Conservation (phyloP, 805 yeast species). For the Candida pseudofarinosa region DNA sequence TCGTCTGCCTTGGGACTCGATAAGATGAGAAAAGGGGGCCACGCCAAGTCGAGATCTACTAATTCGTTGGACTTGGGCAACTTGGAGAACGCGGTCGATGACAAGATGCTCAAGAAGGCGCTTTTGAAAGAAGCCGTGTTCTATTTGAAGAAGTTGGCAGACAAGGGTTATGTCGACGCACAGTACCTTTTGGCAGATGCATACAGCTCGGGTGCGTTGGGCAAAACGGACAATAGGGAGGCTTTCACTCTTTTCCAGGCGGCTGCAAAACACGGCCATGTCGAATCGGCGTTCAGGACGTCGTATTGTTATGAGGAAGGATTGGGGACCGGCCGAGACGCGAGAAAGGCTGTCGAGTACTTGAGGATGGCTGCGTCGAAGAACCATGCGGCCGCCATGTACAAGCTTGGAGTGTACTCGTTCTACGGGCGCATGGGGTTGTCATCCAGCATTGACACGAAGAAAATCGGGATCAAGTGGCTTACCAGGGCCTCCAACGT, state of each 20-base stretch:
- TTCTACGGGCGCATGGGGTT: conserved; percentile 85
- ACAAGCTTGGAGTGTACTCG: conserved; percentile 82
- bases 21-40: conserved; percentile 9
- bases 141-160: conserved; percentile 66
- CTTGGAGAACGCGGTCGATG: conserved; percentile 15
- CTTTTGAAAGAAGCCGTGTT: conserved; percentile 73
- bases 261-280: conserved; percentile 92
- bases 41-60: conserved; percentile 19
- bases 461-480: conserved; percentile 91
- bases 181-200: conserved; percentile 93
- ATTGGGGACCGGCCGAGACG: conserved; percentile 84
- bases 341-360: conserved; percentile 79
- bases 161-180: conserved; percentile 82
- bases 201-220: conserved; percentile 77
- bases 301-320: conserved; percentile 93
- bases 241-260: conserved; percentile 74
- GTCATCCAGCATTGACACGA: conserved; percentile 58
- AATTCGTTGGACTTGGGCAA: conserved; percentile 16
- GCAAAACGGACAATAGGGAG: conserved; percentile 72
- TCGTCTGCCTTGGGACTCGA: conserved; percentile 6
- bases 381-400: conserved; percentile 97
- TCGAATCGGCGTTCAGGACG: conserved; percentile 87
- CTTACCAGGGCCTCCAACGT: conserved; percentile 77
- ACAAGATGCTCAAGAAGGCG: conserved; percentile 41
- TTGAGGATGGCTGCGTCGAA: conserved; percentile 82